Evolutionary conservation across 305 asterid genomes (phyloP), one percentile per base, ranked within the genome.

Genomic region (Fraxinus dipetala): DNA sequence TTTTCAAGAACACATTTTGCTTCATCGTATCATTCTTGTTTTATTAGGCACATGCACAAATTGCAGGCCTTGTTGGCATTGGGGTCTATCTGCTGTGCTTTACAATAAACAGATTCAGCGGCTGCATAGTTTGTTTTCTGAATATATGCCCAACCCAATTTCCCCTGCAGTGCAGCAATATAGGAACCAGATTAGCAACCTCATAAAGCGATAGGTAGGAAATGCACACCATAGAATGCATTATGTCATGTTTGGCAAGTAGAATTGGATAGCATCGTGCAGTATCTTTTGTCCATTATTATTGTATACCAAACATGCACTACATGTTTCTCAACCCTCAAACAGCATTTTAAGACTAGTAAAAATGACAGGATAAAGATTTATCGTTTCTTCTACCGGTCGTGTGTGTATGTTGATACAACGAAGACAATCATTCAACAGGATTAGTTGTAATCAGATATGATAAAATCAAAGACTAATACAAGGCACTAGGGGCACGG

Each of bases 71-170:
- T 93, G 88, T 93, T 94, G 67, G 95, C 90, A 54, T 94, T 97
- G 0, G 96, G 90, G 35, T 94, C 98, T 45, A 93, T 89, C 84
- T 91, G 67, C 59, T 93, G 97, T 51, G 97, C 92, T 80, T 93
- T 93, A 11, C 86, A 79, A 76, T 95, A 95, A 20, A 93, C 98
- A 28, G 75, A 81, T 85, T 93, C 97, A 0, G 97, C 97, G 0
- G 95, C 91, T 0, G 87, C 87, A 77, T 90, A 92, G 79, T 92
- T 89, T 2, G 69, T 43, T 76, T 93, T 91, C 85, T 95, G 97
- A 97, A 95, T 95, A 78, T 95, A 95, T 1, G 98, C 97, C 98
- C 98, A 95, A 6, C 98, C 98, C 77, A 95, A 82, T 78, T 95
- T 95, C 18, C 98, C 98, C 98, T 93, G 90, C 83, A 87, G 45